These are phyloP conservation scores for Pseudogymnoascus sp. DNA, from an alignment of 2,329 filamentous ascomycete species.

Conservation along the genomic window DNA sequence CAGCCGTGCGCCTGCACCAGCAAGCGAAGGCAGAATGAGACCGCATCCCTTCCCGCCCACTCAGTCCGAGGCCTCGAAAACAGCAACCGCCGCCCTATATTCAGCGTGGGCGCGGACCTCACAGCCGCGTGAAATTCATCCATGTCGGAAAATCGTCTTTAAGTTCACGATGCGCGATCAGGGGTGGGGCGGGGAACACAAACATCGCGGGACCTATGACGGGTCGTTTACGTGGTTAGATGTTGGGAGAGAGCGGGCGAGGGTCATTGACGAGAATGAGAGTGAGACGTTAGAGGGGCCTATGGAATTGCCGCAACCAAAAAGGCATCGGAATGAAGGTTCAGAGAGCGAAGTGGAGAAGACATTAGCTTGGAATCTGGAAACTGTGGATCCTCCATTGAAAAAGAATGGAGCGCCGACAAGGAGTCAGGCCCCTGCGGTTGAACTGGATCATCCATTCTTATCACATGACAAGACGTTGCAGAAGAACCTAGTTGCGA, in stretches of 20 bases:
- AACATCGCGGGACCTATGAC: constrained; percentile 34
- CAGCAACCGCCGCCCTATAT: not conserved
- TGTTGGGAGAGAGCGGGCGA: constrained; percentile 50
- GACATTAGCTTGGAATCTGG: not conserved
- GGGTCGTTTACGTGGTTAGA: constrained; percentile 57
- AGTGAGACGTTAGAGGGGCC: not conserved
- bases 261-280: constrained; percentile 24
- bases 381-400: not conserved
- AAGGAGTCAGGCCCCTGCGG: not conserved
- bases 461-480: constrained; percentile 31
- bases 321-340: not conserved
- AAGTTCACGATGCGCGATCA: constrained; percentile 50
- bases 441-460: constrained; percentile 31
- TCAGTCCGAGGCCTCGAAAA: not conserved
- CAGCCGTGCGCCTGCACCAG: not conserved
- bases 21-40: not conserved
- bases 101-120: constrained; percentile 16
- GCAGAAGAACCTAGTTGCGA: constrained; percentile 42
- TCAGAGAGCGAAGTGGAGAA: not conserved
- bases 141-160: constrained; percentile 55
- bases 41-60: not conserved
- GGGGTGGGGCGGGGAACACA: constrained; percentile 40
- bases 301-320: not conserved
- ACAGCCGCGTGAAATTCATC: constrained; percentile 29
- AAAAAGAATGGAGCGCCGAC: not conserved